Percentiles rank a stretch among this genome's conserved stretches.
Evolutionary conservation across 345 rosid genomes (phyloP).

Genomic region (Citrus reticulata): DNA sequence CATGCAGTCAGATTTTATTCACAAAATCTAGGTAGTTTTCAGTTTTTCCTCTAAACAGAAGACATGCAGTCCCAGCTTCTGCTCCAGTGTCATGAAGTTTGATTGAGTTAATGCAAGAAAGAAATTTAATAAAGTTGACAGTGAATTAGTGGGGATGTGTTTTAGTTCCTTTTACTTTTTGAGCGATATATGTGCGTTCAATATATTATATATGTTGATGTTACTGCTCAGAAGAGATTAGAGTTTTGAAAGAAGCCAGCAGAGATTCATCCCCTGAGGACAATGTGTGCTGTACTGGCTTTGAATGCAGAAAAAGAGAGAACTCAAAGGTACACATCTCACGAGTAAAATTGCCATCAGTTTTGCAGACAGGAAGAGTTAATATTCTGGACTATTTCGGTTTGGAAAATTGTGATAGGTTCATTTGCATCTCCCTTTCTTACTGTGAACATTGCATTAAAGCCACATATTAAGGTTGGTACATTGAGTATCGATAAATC

Average conservation of each 20-base stretch:
- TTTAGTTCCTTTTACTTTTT: not conserved
- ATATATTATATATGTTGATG: not conserved
- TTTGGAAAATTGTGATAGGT: not conserved
- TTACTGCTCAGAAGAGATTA: not conserved
- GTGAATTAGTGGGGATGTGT: not conserved
- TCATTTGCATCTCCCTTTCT: not conserved
- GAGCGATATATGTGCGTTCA: not conserved
- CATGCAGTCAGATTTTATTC: not conserved
- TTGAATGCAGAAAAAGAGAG: not conserved
- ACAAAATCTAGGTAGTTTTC: not conserved
- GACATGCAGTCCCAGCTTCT: not conserved
- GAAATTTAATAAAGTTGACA: not conserved
- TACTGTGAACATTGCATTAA: not conserved
- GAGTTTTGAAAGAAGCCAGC: constrained; percentile 20
- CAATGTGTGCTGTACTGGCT: constrained; percentile 10
- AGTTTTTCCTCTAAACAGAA: not conserved
- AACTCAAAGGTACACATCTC: constrained; percentile 25
- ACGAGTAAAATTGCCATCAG: constrained; percentile 1
- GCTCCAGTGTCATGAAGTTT: not conserved
- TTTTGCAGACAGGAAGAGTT: constrained; percentile 5
- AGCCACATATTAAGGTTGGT: no score
- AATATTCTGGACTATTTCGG: not conserved
- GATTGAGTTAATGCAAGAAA: not conserved
- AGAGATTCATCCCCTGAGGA: constrained; percentile 38
- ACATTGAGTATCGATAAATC: no score